Evolutionary conservation across 2,329 filamentous ascomycete genomes (phyloP).

Genomic region (Fusarium ambrosium): DNA sequence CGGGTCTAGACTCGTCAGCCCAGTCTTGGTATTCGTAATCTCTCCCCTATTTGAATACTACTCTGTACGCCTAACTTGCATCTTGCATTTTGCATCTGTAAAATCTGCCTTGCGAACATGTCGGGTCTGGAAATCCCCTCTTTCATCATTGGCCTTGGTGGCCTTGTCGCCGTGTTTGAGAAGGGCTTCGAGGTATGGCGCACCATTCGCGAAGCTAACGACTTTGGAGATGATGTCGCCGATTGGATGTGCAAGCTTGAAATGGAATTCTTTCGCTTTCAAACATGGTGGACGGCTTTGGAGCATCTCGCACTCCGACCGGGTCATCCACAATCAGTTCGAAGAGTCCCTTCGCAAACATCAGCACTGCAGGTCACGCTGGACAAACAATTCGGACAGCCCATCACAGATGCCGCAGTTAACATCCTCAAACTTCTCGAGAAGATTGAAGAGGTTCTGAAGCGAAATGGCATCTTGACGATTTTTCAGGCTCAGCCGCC

Average conservation of each 20-base stretch:
- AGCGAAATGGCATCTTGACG: background rate
- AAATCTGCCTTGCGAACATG: background rate
- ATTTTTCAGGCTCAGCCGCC: rapidly evolving
- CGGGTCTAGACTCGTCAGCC: background rate
- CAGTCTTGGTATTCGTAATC: background rate
- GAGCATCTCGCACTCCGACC: background rate
- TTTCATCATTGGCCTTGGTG: background rate
- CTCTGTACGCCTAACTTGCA: background rate
- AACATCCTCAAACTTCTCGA: background rate
- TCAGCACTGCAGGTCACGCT: background rate
- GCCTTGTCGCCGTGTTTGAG: background rate
- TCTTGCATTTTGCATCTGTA: background rate
- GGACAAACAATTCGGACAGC: background rate
- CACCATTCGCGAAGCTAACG: background rate
- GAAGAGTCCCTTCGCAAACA: background rate
- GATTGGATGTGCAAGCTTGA: background rate
- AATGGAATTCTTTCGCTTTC: background rate
- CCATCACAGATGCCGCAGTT: background rate
- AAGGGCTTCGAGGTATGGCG: background rate
- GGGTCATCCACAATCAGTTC: background rate
- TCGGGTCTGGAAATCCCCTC: background rate
- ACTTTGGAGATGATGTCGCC: background rate
- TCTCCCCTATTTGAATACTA: background rate
- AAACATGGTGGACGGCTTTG: background rate
- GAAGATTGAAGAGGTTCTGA: background rate